Evolutionary conservation across 1,284 basidiomycete genomes (phyloP), one percentile per base, ranked within the genome.

Genomic region (Pascua sp.): DNA sequence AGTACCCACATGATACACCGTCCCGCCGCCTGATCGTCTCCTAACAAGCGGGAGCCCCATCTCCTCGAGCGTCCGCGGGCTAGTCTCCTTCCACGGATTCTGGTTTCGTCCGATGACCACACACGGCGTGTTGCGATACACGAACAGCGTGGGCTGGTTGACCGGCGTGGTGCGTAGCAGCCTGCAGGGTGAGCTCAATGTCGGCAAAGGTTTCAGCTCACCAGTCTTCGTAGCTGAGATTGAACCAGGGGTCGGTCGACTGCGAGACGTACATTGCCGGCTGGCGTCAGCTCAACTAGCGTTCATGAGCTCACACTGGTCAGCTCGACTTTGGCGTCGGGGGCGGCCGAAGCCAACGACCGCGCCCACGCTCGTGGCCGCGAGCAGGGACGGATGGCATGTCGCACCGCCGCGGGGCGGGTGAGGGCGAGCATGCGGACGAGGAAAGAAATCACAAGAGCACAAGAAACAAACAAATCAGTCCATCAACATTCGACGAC

Each of bases 51-150:
- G 89, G 11, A 95, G 82, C 2, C 78, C 79, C n/a, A 80, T 74
- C 9, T 75, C 66, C 11, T 74, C 67, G 37, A 89, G 80, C 9
- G 82, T 79, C 2, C 72, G 67, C 47, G 89, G 80, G 67, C 96
- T 94, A 59, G 94, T 86, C 76, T 99, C 96, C 72, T 91, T 94
- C 95, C 95, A 98, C 17, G 93, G 92, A 68, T 98, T 98, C 81
- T 98, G 63, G 74, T 98, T 96, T 51, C 95, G 82, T 0, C 96
- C 96, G 56, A 98, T 91, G 47, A 99, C 85, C 13, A 98, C 90
- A 68, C 93, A 95, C 1, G 93, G 91, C 0, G 79, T 75, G 73
- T 98, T 91, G 49, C 91, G 85, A 73, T 98, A 99, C 53, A 98
- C 77, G 53, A 97, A 83, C 32, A 98, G 81, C 38, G 95, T 80